These are phyloP conservation scores for Salix caprea DNA, from an alignment of 345 rosid species.

Conservation along the genomic window DNA sequence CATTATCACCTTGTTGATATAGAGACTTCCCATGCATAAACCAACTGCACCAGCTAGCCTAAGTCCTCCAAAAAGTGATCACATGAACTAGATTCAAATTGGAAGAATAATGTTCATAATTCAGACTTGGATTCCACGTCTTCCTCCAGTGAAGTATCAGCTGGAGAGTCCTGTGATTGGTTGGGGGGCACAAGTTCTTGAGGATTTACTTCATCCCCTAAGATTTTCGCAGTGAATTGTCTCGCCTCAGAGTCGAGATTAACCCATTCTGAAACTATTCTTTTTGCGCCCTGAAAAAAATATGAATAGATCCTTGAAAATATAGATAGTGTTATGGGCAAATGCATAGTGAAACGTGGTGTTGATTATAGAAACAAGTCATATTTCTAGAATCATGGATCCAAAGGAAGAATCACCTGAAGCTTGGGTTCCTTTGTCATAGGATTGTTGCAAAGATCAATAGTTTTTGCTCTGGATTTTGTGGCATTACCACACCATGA, in stretches of 20 bases:
- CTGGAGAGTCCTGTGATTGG: constrained; percentile 22
- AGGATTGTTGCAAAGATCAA: constrained; percentile 98
- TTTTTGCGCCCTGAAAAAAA: constrained; percentile 67
- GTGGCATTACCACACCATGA: constrained; percentile 99
- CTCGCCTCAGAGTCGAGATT: constrained; percentile 75
- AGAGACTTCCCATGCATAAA: neutral
- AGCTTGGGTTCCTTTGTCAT: constrained; percentile 99
- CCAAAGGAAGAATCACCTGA: constrained; percentile 42
- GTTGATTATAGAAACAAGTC: neutral
- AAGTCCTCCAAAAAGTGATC: neutral
- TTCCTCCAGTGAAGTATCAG: constrained; percentile 22
- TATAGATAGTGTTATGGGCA: neutral
- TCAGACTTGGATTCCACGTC: constrained; percentile 73
- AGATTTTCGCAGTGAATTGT: constrained; percentile 62
- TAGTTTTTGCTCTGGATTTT: constrained; percentile 88
- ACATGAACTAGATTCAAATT: neutral
- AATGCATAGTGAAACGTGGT: neutral
- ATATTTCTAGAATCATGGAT: no score
- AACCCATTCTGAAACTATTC: constrained; percentile 84
- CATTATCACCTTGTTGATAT: neutral
- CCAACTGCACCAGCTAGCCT: neutral
- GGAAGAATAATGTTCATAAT: constrained; percentile 28
- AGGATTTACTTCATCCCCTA: constrained; percentile 63
- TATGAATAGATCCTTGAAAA: neutral
- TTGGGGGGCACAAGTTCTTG: constrained; percentile 34